Conservation (phyloP, 371 early-diverging fungal species). For the Rhizomucor miehei region DNA sequence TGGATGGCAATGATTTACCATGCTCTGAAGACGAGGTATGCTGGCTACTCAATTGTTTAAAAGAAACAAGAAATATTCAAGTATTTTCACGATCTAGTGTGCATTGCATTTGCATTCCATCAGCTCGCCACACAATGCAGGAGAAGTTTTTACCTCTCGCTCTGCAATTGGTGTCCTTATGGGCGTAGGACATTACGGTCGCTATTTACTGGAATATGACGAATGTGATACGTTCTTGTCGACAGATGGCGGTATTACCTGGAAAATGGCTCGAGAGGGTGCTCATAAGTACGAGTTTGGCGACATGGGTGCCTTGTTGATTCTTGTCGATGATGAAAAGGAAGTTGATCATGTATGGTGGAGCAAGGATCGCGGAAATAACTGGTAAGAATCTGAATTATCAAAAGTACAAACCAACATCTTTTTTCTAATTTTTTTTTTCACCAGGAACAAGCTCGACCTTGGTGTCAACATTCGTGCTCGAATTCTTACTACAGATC, state of each 20-base stretch:
- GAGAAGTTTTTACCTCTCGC: slow-evolving; percentile 70
- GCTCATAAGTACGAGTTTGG: slow-evolving; percentile 90
- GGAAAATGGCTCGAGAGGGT: slow-evolving; percentile 75
- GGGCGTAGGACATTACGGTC: slow-evolving; percentile 91
- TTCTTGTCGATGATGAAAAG: slow-evolving; percentile 73
- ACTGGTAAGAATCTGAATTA: slow-evolving; percentile 57
- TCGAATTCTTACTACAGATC: slow-evolving; percentile 60
- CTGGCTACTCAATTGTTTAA: slow-evolving; percentile 1
- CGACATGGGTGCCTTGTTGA: slow-evolving; percentile 80
- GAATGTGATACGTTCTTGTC: slow-evolving; percentile 83
- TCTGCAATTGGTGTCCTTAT: slow-evolving; percentile 83
- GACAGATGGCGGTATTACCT: slow-evolving; percentile 83
- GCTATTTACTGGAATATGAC: slow-evolving; percentile 61
- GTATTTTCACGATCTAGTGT: slow-evolving; percentile 44
- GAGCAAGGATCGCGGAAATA: slow-evolving; percentile 77
- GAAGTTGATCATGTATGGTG: slow-evolving; percentile 68
- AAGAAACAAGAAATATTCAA: slow-evolving; percentile 9
- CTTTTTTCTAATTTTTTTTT: not conserved
- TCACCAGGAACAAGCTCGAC: slow-evolving; percentile 33
- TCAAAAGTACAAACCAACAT: too few species aligned
- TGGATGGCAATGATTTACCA: slow-evolving; percentile 28
- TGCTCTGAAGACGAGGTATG: slow-evolving; percentile 34
- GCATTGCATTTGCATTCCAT: slow-evolving; percentile 86
- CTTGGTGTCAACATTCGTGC: slow-evolving; percentile 53
- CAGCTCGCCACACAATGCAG: slow-evolving; percentile 62